Evolutionary conservation across 2,329 filamentous ascomycete species (phyloP).

Genomic region (Colletotrichum viniferum): DNA sequence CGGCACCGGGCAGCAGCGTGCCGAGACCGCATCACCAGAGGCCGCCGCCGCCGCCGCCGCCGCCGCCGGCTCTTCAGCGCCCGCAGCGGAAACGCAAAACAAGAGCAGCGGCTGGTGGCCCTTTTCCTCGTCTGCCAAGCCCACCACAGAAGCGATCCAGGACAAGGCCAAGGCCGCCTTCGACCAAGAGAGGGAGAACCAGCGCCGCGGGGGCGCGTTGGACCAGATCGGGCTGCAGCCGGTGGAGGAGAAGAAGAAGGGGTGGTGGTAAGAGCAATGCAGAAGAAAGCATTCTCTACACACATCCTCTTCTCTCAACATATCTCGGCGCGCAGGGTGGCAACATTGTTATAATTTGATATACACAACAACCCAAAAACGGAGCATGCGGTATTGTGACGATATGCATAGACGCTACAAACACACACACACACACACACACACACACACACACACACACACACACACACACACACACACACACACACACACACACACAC

Average conservation of each 20-base stretch:
- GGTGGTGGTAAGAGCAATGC: slow-evolving; percentile 41
- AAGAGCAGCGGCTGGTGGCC: slow-evolving; percentile 34
- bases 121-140: slow-evolving; percentile 36
- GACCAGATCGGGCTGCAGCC: slow-evolving; percentile 50
- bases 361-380: not conserved
- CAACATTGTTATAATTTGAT: slow-evolving; percentile 11
- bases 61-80: slow-evolving; percentile 23
- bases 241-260: slow-evolving; percentile 44
- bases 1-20: slow-evolving; percentile 19
- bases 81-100: slow-evolving; percentile 3
- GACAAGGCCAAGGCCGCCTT: slow-evolving; percentile 49
- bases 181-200: slow-evolving; percentile 55
- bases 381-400: not conserved
- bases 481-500: too few species aligned
- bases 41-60: slow-evolving; percentile 23
- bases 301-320: not conserved
- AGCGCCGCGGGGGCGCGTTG: slow-evolving; percentile 53
- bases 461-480: too few species aligned
- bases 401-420: not conserved
- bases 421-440: too few species aligned
- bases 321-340: not conserved
- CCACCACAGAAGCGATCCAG: slow-evolving; percentile 33
- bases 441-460: too few species aligned
- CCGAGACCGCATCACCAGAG: not conserved
- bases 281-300: not conserved